Evolutionary conservation across 148 eudicot genomes (phyloP), one percentile per base, ranked within the genome.

Genomic region (Camellia japonica): DNA sequence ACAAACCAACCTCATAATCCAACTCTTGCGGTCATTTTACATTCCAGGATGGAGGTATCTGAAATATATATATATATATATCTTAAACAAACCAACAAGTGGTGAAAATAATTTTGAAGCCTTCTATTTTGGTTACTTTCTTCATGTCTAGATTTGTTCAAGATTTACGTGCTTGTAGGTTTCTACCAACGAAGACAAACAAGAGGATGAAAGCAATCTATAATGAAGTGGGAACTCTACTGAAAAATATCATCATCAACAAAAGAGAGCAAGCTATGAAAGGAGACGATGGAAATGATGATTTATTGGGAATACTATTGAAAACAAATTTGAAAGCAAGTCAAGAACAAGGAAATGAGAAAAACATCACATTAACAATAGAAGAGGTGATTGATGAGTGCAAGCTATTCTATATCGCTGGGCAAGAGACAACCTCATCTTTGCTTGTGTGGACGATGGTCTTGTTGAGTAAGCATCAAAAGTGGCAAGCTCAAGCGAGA

Each of bases 21-120:
- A 76, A 72, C 73, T 60, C 65, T 3, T 81, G 14, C 78, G 61
- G 43, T 81, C 81, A 0, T 64, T 52, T 70, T 75, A 79, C 72
- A 71, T 83, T 54, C 86, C 88, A 0, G 88, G 88, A 65, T 79
- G 78, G 82, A 86, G 88, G 88, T 30, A 30, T 44, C 18, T 2
- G 3, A 11, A 11, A 23, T 5, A 1, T 38, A 13, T 38, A 1
- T 13, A n/a, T n/a, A 1, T 15, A 4, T 13, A 1, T 12, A 0
- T 41, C 6, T 38, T 30, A 30, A 30, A 30, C 30, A 30, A 30
- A 30, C 30, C 30, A 30, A 30, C 30, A 30, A 30, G 30, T 30
- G 30, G 30, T 30, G 30, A 30, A 30, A 30, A 15, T 67, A 38
- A 14, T 15, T 4, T 0, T 68, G 30, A 30, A 30, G 30, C 30